Conservation (phyloP, 805 yeast genomes). For the Nakazawaea holstii region DNA sequence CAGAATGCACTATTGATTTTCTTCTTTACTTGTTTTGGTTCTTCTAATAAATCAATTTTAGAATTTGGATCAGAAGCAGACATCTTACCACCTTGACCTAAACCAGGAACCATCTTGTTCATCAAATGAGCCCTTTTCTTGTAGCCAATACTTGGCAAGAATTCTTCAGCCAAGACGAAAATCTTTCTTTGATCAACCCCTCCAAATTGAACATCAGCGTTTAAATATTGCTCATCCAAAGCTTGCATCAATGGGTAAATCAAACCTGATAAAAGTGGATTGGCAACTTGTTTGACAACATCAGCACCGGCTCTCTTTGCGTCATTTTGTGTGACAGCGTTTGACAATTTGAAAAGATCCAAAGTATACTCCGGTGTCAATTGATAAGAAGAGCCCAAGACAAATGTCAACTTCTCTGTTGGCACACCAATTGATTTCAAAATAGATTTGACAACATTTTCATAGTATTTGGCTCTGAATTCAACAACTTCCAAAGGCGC, state of each 20-base stretch:
- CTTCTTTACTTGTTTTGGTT: constrained; percentile 81
- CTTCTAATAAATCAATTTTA: constrained; percentile 88
- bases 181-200: constrained; percentile 99
- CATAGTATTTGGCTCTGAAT: constrained; percentile 88
- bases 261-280: constrained; percentile 88
- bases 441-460: constrained; percentile 75
- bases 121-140: constrained; percentile 96
- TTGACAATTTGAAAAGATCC: constrained; percentile 85
- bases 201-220: constrained; percentile 92
- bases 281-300: constrained; percentile 95
- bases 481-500: constrained; percentile 91
- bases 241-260: constrained; percentile 99
- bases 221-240: constrained; percentile 86
- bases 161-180: constrained; percentile 94
- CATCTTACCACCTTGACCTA: constrained; percentile 97
- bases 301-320: constrained; percentile 99
- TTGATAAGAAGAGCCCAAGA: constrained; percentile 89
- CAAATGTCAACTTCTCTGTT: constrained; percentile 79
- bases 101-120: constrained; percentile 99
- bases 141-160: constrained; percentile 81
- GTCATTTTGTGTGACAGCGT: constrained; percentile 85
- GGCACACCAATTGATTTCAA: constrained; percentile 86
- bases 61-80: constrained; percentile 98
- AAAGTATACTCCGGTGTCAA: constrained; percentile 69
- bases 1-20: constrained; percentile 91